phyloP scores from a whole-genome alignment of 192 early-diverging fungal species.

The Coemansia sp. region DNA sequence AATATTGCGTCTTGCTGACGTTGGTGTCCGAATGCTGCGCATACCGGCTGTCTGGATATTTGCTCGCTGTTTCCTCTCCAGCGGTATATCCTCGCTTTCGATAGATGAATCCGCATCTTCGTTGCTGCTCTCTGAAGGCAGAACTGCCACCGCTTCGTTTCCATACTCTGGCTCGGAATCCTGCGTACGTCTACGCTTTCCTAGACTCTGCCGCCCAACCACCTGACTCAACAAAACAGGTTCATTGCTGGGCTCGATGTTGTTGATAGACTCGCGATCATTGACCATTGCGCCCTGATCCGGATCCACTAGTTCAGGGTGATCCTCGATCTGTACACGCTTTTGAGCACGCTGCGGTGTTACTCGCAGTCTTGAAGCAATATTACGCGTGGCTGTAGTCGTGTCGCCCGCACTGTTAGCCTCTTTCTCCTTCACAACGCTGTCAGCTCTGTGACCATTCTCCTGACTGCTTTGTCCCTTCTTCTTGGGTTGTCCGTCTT shows the following conservation, averaged over 20 bases:
- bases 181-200: constrained; percentile 45
- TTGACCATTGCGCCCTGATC: neutral
- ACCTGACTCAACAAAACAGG: neutral
- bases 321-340: no score
- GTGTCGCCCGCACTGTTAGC: neutral
- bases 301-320: neutral
- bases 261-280: neutral
- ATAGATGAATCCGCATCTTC: neutral
- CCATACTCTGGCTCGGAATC: constrained; percentile 21
- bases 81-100: neutral
- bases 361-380: no score
- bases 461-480: neutral
- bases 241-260: neutral
- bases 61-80: neutral
- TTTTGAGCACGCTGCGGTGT: no score
- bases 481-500: neutral
- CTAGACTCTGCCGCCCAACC: constrained; percentile 6
- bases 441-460: neutral
- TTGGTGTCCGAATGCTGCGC: neutral
- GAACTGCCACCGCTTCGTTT: constrained; percentile 22
- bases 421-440: neutral
- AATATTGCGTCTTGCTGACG: neutral
- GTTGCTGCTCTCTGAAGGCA: neutral
- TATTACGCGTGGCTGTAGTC: no score
- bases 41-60: neutral